Conservation (phyloP, 1,284 basidiomycete species). For the Fomitopsis schrenkii region DNA sequence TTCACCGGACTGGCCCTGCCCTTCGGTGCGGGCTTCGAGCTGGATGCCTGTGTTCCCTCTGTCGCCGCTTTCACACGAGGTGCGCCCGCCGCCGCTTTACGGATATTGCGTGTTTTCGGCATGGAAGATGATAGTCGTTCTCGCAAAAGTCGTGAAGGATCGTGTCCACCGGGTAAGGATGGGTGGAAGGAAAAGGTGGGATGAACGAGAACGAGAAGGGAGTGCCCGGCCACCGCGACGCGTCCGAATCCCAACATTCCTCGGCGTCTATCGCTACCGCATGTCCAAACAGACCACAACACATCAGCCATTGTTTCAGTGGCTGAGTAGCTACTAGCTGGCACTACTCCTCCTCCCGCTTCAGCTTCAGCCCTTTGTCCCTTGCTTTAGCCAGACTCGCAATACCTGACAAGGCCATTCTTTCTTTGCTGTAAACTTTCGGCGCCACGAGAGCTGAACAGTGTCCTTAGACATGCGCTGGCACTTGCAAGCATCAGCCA, state of each 20-base stretch:
- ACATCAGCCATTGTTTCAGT: not conserved
- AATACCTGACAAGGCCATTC: too few species aligned
- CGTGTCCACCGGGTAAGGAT: not conserved
- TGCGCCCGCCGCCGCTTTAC: not conserved
- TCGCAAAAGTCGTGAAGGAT: not conserved
- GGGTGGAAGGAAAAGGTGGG: not conserved
- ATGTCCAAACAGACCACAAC: slow-evolving; percentile 1
- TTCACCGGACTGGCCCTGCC: slow-evolving; percentile 7
- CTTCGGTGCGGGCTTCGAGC: not conserved
- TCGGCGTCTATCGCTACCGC: not conserved
- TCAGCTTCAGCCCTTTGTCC: too few species aligned
- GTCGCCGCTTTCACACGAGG: not conserved
- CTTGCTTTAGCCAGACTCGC: too few species aligned
- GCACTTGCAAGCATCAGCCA: too few species aligned
- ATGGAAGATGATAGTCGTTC: not conserved
- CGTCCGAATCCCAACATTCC: slow-evolving; percentile 1
- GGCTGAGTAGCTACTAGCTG: too few species aligned
- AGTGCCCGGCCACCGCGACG: not conserved
- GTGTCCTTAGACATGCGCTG: too few species aligned
- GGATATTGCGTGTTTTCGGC: slow-evolving; percentile 4
- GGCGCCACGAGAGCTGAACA: too few species aligned
- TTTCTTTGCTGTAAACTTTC: too few species aligned
- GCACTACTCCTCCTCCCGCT: too few species aligned
- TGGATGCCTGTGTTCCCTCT: not conserved
- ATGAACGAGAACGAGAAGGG: not conserved